Percentiles rank a stretch among this genome's conserved stretches.
phyloP scores from a whole-genome alignment of 2,329 filamentous ascomycete genomes.

The Fusarium setosum region DNA sequence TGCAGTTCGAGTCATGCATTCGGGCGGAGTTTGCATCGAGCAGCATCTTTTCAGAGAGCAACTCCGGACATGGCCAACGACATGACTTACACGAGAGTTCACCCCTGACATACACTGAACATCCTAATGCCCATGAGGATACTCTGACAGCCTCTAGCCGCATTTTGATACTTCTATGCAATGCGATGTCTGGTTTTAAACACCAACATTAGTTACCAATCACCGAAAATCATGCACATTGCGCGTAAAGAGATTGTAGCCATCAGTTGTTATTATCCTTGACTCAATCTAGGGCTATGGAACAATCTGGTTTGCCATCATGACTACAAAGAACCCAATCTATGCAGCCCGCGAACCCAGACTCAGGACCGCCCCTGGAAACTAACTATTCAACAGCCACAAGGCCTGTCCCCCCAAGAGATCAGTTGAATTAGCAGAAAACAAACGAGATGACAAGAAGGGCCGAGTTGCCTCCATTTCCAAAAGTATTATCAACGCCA shows the following conservation, averaged over 20 bases:
- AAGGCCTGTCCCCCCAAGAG: not conserved
- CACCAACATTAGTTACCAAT: no score
- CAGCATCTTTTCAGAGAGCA: slow-evolving; percentile 21
- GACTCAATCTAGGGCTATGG: slow-evolving; percentile 31
- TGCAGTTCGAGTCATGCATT: not conserved
- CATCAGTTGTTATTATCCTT: slow-evolving; percentile 28
- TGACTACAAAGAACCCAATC: slow-evolving; percentile 29
- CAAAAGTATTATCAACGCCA: slow-evolving; percentile 30
- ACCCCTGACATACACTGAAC: not conserved
- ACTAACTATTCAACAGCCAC: slow-evolving; percentile 11
- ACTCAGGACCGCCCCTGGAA: slow-evolving; percentile 4
- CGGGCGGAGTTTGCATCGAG: slow-evolving; percentile 3
- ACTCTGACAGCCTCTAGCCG: no score
- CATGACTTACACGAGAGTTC: not conserved
- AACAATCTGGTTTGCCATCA: slow-evolving; percentile 36
- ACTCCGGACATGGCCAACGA: slow-evolving; percentile 2
- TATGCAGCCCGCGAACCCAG: slow-evolving; percentile 17
- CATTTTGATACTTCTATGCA: no score
- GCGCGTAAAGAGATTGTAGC: no score
- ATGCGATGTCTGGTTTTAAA: no score
- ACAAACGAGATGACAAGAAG: slow-evolving; percentile 27
- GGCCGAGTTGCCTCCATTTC: slow-evolving; percentile 32
- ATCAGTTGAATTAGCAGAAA: slow-evolving; percentile 14
- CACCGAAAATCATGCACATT: no score
- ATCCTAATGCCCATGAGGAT: no score